A percentile compares a stretch with the other conserved stretches of the same genome.
These are phyloP conservation scores for Oryza coarctata DNA, from an alignment of 176 grass and related monocot genomes.

Conservation along the genomic window DNA sequence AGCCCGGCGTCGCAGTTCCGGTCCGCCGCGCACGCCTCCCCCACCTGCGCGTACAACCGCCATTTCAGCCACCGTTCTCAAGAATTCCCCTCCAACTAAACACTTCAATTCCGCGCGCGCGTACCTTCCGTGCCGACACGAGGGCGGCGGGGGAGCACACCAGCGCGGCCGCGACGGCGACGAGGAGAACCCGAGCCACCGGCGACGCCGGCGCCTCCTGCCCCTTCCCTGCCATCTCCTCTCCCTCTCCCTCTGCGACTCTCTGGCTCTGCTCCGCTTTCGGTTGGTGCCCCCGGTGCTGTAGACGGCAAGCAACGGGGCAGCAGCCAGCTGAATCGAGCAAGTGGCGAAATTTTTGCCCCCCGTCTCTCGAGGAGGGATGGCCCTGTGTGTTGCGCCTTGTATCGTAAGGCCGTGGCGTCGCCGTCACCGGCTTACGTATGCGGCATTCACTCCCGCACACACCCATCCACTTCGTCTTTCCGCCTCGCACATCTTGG, in stretches of 20 bases:
- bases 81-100: neutral
- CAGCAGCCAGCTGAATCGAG: neutral
- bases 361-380: too few species aligned
- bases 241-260: neutral
- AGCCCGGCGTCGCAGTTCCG: slow-evolving; percentile 78
- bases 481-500: neutral
- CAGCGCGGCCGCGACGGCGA: neutral
- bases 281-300: neutral
- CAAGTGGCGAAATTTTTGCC: neutral
- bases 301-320: neutral
- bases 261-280: neutral
- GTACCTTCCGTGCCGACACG: slow-evolving; percentile 30
- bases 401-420: slow-evolving; percentile 10
- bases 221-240: neutral
- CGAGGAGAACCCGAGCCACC: neutral
- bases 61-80: neutral
- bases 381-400: neutral
- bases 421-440: neutral
- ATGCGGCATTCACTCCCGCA: neutral
- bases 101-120: neutral
- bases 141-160: neutral
- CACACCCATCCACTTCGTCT: neutral
- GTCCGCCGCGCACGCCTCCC: slow-evolving; percentile 50
- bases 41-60: slow-evolving; percentile 23
- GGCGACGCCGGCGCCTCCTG: neutral